Evolutionary conservation across 2,329 filamentous ascomycete species (phyloP), one percentile per base, ranked within the genome.

Genomic region (Penicillium brevicompactum): DNA sequence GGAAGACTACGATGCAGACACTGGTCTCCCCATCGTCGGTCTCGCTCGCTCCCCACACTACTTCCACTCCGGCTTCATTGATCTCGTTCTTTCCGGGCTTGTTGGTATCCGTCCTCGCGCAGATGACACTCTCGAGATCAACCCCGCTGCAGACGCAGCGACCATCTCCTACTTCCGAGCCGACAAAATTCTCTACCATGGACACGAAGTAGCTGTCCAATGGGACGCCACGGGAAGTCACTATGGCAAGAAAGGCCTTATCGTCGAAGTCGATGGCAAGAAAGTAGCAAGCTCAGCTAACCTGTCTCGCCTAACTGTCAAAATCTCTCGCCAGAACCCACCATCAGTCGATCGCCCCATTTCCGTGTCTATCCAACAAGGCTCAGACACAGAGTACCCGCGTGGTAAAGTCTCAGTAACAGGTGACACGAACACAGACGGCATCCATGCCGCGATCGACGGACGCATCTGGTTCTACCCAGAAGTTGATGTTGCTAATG

Each of bases 61-160:
- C 61, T 78, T 78, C 66, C 76, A 79, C 64, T 78, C 76, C 1
- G 75, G 76, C 1, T 79, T 72, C 57, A 68, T 74, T 24, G 76
- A 79, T 52, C 66, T 74, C 2, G 63, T 78, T 32, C 67, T 78
- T 13, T 70, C 73, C 0, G 76, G 76, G 0, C 65, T 78, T 2
- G 71, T 79, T 0, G 76, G 76, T 0, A 73, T 79, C 32, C 73
- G 76, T 0, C 71, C 76, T 3, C 69, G 69, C 0, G 66, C 69
- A 8, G 70, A 76, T 31, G 67, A 77, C 53, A 61, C 68, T 0
- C 66, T 79, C 1, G 74, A 76, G 50, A 69, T 79, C 16, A 75
- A 76, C 51, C 76, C 76, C 1, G 65, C 75, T 1, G 68, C 72
- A 0, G 67, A 70, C n/a, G 55, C 56, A 21, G 37, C 16, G 0